Base-by-base conservation (phyloP, 306 rosid species). In the Ormosia emarginata region DNA sequence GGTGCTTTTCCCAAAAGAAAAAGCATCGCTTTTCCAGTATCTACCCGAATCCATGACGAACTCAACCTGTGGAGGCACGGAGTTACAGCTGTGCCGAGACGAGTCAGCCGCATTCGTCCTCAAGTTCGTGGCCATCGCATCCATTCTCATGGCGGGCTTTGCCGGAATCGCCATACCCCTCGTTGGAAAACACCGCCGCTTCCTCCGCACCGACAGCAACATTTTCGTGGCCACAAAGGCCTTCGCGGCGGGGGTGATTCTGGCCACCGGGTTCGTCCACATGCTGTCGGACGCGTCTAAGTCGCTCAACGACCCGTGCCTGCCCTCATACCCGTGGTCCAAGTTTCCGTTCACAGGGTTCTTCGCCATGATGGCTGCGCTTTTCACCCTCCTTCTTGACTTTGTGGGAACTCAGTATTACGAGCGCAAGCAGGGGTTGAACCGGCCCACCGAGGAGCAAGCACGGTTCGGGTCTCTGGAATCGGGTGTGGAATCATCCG, bases 251-350 rank as follows among this genome's bases (percentile, higher is more conserved):
- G 98, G 99, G 0, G 99, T 96, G 0, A 96, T 96, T 43, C 92
- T 96, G 0, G 94, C 98, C 2, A 96, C 99, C 17, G 99, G 97
- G 0, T 96, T 96, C 55, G 99, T 96, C 33, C 99, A 96, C 87
- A 96, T 96, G 98, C 86, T 96, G 0, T 57, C 94, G 1, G 92
- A 78, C 17, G 97, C 92, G 4, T 62, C 92, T 1, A 57, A 80
- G 0, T 92, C 97, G 12, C 88, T 96, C 0, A 68, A 83, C 12
- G 74, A 83, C 68, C 84, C 93, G 2, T 96, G 99, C 68, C 40
- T 96, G 46, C 98, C 99, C 3, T 30, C 66, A 6, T 85, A 13
- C 17, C 98, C 99, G 2, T 96, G 99, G 99, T 73, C 90, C 5
- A 91, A 93, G 84, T 96, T 96, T 65, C 98, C 98, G 0, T 96